Evolutionary conservation across 495 filamentous ascomycete species (phyloP).

Genomic region (Penicillium pulvis): DNA sequence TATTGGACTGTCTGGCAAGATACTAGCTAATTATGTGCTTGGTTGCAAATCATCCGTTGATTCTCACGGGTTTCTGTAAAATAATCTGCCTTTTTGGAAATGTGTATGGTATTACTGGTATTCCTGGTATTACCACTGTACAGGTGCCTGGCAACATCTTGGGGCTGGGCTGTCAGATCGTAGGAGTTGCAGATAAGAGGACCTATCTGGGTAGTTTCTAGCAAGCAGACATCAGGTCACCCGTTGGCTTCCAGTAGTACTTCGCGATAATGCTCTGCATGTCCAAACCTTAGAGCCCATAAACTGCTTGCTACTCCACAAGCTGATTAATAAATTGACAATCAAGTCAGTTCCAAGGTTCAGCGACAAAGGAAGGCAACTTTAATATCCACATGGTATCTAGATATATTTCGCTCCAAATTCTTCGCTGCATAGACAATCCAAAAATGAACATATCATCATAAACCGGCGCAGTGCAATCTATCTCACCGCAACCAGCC

Average conservation of each 20-base stretch:
- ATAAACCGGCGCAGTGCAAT: neutral
- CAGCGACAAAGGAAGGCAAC: neutral
- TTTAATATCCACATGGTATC: neutral
- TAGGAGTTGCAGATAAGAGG: no score
- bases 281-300: no score
- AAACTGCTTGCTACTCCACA: no score
- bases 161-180: no score
- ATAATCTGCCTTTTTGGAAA: neutral
- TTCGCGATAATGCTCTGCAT: no score
- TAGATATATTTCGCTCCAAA: neutral
- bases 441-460: neutral
- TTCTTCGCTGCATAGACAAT: constrained; percentile 1
- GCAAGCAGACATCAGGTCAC: no score
- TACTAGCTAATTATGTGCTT: constrained; percentile 9
- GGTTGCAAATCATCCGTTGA: constrained; percentile 23
- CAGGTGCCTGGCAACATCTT: neutral
- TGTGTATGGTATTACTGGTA: neutral
- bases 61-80: neutral
- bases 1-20: neutral
- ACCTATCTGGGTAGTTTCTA: no score
- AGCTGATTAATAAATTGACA: neutral
- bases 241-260: no score
- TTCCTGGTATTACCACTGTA: neutral
- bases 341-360: neutral
- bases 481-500: neutral